phyloP scores from a whole-genome alignment of 2,329 filamentous ascomycete species.

The Pseudogymnoascus sp. region DNA sequence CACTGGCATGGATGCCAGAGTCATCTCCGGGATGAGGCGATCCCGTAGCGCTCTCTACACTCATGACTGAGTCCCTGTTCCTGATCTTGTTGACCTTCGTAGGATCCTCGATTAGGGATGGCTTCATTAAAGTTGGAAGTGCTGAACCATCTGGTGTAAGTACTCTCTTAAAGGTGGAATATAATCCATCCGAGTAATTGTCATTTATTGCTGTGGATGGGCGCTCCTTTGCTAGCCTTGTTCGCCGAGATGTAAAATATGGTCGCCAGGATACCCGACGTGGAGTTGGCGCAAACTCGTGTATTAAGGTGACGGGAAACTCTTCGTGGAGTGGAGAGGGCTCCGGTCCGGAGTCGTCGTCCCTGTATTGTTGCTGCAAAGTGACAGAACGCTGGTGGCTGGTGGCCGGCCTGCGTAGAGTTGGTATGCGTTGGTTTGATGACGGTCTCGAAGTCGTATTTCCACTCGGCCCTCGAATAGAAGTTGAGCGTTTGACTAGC shows the following conservation, averaged over 20 bases:
- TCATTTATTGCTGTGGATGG: constrained; percentile 22
- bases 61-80: constrained; percentile 1
- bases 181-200: constrained; percentile 18
- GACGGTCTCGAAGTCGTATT: constrained; percentile 40
- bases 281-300: constrained; percentile 17
- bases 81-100: neutral
- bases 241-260: constrained; percentile 28
- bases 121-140: constrained; percentile 27
- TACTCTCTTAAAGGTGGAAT: constrained; percentile 25
- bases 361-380: constrained; percentile 44
- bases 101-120: constrained; percentile 20
- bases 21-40: constrained; percentile 14
- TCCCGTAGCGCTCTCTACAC: neutral
- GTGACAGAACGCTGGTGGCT: constrained; percentile 72
- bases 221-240: constrained; percentile 25
- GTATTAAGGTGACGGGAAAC: constrained; percentile 14
- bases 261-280: constrained; percentile 23
- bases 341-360: constrained; percentile 19
- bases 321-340: constrained; percentile 10
- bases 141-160: constrained; percentile 21
- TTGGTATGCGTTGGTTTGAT: constrained; percentile 54
- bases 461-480: constrained; percentile 41
- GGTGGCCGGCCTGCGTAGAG: constrained; percentile 65
- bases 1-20: constrained; percentile 15
- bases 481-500: constrained; percentile 65